phyloP scores from a whole-genome alignment of 139 green algal species.

The Pleodorina starrii region DNA sequence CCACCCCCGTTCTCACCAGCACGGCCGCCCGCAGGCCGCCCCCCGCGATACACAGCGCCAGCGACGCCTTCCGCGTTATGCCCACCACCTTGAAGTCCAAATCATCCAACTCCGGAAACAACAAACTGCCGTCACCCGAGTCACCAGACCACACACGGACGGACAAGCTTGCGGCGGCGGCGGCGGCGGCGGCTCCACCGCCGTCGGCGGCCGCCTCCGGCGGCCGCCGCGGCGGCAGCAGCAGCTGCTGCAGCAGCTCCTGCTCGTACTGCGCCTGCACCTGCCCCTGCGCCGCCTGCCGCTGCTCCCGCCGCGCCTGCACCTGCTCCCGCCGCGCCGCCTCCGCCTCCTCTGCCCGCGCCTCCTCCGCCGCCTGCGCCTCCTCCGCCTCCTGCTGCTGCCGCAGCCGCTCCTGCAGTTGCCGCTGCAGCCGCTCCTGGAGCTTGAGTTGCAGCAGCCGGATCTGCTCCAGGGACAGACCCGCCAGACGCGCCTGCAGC shows the following conservation, averaged over 20 bases:
- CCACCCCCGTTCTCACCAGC: neutral
- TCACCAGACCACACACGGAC: neutral
- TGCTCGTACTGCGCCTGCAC: conserved; percentile 1
- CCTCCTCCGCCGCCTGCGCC: neutral
- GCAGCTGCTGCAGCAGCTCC: conserved; percentile 6
- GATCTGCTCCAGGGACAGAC: neutral
- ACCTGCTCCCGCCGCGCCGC: neutral
- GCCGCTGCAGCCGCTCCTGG: conserved; percentile 2
- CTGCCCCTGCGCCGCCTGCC: neutral
- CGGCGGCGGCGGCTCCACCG: neutral
- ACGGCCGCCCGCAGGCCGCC: neutral
- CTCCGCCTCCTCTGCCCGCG: neutral
- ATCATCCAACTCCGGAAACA: conserved; percentile 13
- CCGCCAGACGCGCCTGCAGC: conserved; percentile 2
- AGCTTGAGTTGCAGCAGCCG: conserved; percentile 1
- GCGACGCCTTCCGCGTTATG: neutral
- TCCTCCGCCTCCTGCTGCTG: neutral
- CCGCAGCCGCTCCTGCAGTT: neutral
- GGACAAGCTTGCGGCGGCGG: neutral
- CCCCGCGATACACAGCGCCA: neutral
- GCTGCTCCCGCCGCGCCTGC: neutral
- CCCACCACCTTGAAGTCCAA: conserved; percentile 22
- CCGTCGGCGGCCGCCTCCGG: neutral
- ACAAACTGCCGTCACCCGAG: neutral
- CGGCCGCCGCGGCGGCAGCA: neutral